A percentile compares a stretch with the other conserved stretches of the same genome.
Evolutionary conservation across 139 green algal genomes (phyloP).

Genomic region (Marvania coccoides): DNA sequence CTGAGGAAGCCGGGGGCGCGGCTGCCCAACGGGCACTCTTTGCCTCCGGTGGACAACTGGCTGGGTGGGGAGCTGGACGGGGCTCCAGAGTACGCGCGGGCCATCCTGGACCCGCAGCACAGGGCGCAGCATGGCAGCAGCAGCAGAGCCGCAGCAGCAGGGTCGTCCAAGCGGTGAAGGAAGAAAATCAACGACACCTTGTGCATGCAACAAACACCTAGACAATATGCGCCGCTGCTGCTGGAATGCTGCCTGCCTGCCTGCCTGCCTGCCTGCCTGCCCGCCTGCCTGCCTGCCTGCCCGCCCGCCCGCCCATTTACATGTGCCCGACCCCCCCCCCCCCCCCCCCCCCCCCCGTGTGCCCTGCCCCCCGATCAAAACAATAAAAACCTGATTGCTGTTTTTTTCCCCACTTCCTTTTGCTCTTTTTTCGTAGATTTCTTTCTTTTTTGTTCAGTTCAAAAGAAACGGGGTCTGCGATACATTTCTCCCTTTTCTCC

Average conservation of each 20-base stretch:
- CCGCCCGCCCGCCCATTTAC: background rate
- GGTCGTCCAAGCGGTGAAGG: too few species aligned
- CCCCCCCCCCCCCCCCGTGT: background rate
- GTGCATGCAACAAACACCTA: too few species aligned
- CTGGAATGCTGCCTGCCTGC: too few species aligned
- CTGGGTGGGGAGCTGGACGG: slow-evolving; percentile 69
- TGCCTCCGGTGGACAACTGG: slow-evolving; percentile 93
- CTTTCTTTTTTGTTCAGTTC: background rate
- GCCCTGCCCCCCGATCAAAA: background rate
- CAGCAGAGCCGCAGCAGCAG: too few species aligned
- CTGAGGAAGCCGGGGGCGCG: slow-evolving; percentile 68
- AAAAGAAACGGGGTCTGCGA: background rate
- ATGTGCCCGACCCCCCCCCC: background rate
- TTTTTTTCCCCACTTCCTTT: background rate
- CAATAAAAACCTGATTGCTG: background rate
- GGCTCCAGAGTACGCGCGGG: slow-evolving; percentile 33
- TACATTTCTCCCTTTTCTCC: too few species aligned
- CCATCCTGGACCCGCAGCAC: slow-evolving; percentile 12
- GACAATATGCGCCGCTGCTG: too few species aligned
- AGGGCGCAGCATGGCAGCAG: too few species aligned
- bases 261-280: too few species aligned
- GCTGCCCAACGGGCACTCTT: slow-evolving; percentile 70
- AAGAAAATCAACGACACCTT: too few species aligned
- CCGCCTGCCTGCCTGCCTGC: background rate
- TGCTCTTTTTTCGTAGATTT: background rate